Evolutionary conservation across 2,329 filamentous ascomycete genomes (phyloP).

Genomic region (Pezicula neosporulosa): DNA sequence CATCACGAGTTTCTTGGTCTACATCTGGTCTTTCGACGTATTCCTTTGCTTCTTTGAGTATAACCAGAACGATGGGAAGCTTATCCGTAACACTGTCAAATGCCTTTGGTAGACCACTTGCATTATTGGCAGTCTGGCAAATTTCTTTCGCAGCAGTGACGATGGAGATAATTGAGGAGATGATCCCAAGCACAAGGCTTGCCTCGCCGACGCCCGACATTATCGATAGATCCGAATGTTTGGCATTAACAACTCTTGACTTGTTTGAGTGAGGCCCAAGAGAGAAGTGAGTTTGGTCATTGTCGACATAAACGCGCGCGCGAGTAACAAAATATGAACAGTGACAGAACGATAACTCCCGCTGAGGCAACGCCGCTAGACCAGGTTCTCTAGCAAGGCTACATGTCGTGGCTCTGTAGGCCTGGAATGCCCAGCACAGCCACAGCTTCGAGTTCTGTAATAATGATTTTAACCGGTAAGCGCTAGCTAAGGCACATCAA

Average conservation of each 20-base stretch:
- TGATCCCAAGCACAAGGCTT: slow-evolving; percentile 12
- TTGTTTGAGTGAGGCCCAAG: too few species aligned
- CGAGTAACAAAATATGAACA: too few species aligned
- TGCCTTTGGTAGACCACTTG: slow-evolving; percentile 7
- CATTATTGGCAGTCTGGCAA: slow-evolving; percentile 9
- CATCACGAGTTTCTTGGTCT: not conserved
- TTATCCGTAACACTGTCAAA: slow-evolving; percentile 2
- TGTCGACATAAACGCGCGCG: too few species aligned
- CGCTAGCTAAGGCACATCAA: not conserved
- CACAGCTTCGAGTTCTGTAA: not conserved
- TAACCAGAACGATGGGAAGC: not conserved
- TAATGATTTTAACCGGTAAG: not conserved
- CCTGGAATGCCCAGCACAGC: too few species aligned
- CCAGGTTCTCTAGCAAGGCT: too few species aligned
- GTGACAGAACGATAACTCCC: too few species aligned
- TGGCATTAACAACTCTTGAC: not conserved
- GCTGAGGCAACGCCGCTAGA: too few species aligned
- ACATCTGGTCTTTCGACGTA: not conserved
- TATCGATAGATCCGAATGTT: not conserved
- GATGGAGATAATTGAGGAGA: slow-evolving; percentile 14
- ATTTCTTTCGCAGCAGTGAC: slow-evolving; percentile 8
- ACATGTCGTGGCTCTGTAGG: too few species aligned
- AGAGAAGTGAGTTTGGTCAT: too few species aligned
- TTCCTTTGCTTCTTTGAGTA: not conserved
- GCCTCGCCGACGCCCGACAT: slow-evolving; percentile 14